These are phyloP conservation scores for Picochlorum sp. DNA, from an alignment of 139 green algal genomes.

Conservation along the genomic window DNA sequence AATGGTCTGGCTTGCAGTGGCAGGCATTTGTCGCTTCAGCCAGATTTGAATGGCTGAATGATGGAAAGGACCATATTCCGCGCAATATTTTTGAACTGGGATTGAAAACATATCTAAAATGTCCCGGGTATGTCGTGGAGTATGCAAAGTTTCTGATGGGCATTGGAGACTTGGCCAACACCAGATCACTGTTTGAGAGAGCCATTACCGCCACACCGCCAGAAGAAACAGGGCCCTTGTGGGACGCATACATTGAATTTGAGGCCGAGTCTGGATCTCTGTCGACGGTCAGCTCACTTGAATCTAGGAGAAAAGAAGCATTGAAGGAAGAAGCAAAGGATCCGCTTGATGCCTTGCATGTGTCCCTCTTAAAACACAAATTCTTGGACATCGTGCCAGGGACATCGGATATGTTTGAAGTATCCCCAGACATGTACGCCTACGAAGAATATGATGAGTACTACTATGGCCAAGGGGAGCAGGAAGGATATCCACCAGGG, in stretches of 20 bases:
- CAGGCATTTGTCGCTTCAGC: conserved; percentile 78
- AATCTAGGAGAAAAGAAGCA: conserved; percentile 25
- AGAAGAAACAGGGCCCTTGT: conserved; percentile 28
- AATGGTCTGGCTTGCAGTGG: conserved; percentile 55
- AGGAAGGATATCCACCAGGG: background rate
- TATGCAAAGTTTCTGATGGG: conserved; percentile 44
- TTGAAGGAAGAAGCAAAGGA: conserved; percentile 4
- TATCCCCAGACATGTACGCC: background rate
- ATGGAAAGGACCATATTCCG: conserved; percentile 56
- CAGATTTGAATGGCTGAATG: conserved; percentile 68
- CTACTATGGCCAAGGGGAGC: background rate
- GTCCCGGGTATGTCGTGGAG: conserved; percentile 60
- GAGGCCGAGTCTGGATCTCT: conserved; percentile 44
- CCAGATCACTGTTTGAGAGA: conserved; percentile 69
- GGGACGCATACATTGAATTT: conserved; percentile 45
- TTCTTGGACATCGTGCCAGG: conserved; percentile 32
- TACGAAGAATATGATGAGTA: background rate
- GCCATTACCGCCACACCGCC: conserved; percentile 40
- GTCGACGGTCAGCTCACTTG: conserved; percentile 15
- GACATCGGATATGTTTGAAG: background rate
- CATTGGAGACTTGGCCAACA: conserved; percentile 70
- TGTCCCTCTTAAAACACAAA: conserved; percentile 43
- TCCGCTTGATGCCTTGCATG: conserved; percentile 2
- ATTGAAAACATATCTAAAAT: conserved; percentile 52
- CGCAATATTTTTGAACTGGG: conserved; percentile 91